A percentile compares a stretch with the other conserved stretches of the same genome.
phyloP scores from a whole-genome alignment of 768 basidiomycete genomes.

The Amanita polypyramis region DNA sequence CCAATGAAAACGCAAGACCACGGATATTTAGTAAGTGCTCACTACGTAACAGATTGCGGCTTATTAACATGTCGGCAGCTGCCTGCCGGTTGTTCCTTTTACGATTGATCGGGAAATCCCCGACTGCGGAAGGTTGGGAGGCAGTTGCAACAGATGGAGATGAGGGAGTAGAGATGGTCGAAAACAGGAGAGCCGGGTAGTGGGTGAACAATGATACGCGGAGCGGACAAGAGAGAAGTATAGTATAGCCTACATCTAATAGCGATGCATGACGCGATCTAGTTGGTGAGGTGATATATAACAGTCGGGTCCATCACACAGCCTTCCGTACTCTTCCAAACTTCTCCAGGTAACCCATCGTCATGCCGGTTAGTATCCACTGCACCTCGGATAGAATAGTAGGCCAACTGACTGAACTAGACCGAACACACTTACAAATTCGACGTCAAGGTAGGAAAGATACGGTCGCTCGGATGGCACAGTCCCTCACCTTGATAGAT shows the following conservation, averaged over 20 bases:
- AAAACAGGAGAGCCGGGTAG: constrained; percentile 16
- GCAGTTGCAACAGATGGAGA: constrained; percentile 67
- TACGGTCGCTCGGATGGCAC: background rate
- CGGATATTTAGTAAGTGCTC: constrained; percentile 23
- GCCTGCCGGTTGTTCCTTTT: constrained; percentile 31
- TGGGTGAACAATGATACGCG: too few species aligned
- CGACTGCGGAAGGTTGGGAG: constrained; percentile 60
- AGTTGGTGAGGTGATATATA: background rate
- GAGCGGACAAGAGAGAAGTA: background rate
- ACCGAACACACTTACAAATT: constrained; percentile 57
- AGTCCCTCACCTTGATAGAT: constrained; percentile 36
- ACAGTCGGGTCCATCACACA: background rate
- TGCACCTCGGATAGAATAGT: background rate
- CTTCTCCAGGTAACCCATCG: background rate
- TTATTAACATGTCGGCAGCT: constrained; percentile 19
- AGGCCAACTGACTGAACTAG: background rate
- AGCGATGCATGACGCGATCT: background rate
- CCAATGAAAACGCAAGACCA: constrained; percentile 29
- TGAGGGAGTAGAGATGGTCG: constrained; percentile 59
- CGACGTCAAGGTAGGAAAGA: constrained; percentile 62
- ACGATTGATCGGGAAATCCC: constrained; percentile 40
- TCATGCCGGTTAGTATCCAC: background rate
- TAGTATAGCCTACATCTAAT: constrained; percentile 1
- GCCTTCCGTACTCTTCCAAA: background rate
- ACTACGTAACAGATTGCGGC: background rate